These are phyloP conservation scores for Stephanocyclus meneghinianus DNA, from an alignment of 352 stramenopile species.

Conservation along the genomic window DNA sequence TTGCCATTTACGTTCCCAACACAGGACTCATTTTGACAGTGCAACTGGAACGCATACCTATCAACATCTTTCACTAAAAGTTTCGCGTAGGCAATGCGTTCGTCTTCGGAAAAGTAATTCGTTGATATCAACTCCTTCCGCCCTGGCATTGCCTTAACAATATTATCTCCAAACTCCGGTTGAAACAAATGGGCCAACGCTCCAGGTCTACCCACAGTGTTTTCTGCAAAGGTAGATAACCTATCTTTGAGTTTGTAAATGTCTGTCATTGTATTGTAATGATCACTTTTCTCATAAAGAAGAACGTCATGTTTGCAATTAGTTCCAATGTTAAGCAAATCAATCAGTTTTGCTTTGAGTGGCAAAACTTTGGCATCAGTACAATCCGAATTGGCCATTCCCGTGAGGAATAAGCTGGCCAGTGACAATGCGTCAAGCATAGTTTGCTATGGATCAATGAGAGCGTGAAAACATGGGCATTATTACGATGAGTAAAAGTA, in stretches of 20 bases:
- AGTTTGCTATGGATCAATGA: slow-evolving; percentile 14
- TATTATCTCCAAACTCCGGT: slow-evolving; percentile 16
- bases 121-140: slow-evolving; percentile 13
- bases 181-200: slow-evolving; percentile 18
- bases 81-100: slow-evolving; percentile 48
- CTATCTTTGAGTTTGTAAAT: slow-evolving; percentile 50
- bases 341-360: slow-evolving; percentile 58
- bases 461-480: background rate
- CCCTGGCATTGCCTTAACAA: slow-evolving; percentile 17
- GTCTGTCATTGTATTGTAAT: slow-evolving; percentile 18
- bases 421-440: slow-evolving; percentile 41
- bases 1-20: slow-evolving; percentile 6
- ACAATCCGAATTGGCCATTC: slow-evolving; percentile 17
- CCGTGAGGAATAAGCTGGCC: slow-evolving; percentile 17
- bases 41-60: slow-evolving; percentile 48
- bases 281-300: background rate
- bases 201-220: slow-evolving; percentile 28
- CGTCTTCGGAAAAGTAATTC: slow-evolving; percentile 40
- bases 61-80: slow-evolving; percentile 60
- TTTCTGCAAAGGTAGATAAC: slow-evolving; percentile 54
- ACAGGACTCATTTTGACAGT: slow-evolving; percentile 56
- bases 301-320: slow-evolving; percentile 18
- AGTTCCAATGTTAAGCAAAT: slow-evolving; percentile 31
- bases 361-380: slow-evolving; percentile 49
- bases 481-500: no score